phyloP scores from a whole-genome alignment of 805 yeast genomes.

The Cyberlindnera nakhonratchasimensis region DNA sequence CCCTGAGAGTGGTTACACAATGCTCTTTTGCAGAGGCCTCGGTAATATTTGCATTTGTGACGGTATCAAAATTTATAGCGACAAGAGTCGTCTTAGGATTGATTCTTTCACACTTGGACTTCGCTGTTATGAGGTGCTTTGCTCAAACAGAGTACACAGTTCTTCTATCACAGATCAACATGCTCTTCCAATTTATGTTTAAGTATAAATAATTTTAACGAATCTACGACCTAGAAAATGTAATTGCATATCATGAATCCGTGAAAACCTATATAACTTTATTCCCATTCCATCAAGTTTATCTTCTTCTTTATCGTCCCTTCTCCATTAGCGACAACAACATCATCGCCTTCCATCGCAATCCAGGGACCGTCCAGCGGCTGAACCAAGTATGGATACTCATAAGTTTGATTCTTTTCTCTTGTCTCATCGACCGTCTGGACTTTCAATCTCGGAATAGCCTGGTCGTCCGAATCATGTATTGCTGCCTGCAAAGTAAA shows the following conservation, averaged over 20 bases:
- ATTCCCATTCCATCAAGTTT: slow-evolving; percentile 43
- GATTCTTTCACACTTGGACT: slow-evolving; percentile 14
- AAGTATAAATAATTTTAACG: not conserved
- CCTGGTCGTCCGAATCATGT: not conserved
- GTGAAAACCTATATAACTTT: slow-evolving; percentile 1
- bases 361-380: slow-evolving; percentile 85
- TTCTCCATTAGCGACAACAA: slow-evolving; percentile 44
- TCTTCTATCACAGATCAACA: not conserved
- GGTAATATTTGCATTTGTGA: slow-evolving; percentile 12
- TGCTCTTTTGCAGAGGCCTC: slow-evolving; percentile 17
- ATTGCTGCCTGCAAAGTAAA: slow-evolving; percentile 13
- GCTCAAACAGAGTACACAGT: slow-evolving; percentile 1
- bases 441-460: slow-evolving; percentile 18
- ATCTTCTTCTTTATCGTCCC: slow-evolving; percentile 37
- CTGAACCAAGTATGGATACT: slow-evolving; percentile 68
- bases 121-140: not conserved
- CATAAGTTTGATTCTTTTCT: slow-evolving; percentile 67
- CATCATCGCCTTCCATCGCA: slow-evolving; percentile 56
- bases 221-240: not conserved
- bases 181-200: not conserved
- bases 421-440: slow-evolving; percentile 75
- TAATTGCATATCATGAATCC: slow-evolving; percentile 1
- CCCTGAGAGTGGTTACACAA: slow-evolving; percentile 45
- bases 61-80: slow-evolving; percentile 9
- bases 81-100: slow-evolving; percentile 18